Conservation (phyloP, 73 alveolate genomes). For the Paramecium pentaurelia region DNA sequence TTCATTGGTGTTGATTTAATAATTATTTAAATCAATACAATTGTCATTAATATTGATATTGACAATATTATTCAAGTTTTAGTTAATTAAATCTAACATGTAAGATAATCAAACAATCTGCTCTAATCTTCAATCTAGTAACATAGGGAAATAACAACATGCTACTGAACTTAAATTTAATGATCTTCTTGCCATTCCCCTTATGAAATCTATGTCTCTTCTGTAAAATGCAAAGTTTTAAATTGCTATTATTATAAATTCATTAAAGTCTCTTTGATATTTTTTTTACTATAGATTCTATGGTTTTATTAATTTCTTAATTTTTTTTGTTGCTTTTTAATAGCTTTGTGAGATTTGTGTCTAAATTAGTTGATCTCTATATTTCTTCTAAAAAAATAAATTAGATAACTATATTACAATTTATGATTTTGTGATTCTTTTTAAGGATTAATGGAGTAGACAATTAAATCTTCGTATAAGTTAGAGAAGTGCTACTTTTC, state of each 20-base stretch:
- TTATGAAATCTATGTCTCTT: neutral
- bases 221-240: neutral
- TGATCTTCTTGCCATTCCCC: neutral
- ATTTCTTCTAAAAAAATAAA: neutral
- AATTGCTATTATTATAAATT: neutral
- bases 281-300: neutral
- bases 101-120: neutral
- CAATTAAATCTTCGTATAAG: neutral
- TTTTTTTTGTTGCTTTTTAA: neutral
- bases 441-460: neutral
- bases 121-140: neutral
- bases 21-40: neutral
- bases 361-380: neutral
- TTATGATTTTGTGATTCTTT: neutral
- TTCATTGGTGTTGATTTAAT: neutral
- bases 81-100: neutral
- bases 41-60: neutral
- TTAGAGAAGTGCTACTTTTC: neutral
- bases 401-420: neutral
- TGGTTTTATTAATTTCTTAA: neutral
- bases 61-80: neutral
- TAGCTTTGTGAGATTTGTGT: neutral
- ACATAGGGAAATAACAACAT: neutral
- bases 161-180: neutral
- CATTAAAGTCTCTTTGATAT: neutral